These are phyloP conservation scores for Ochetophila trinervis DNA, from an alignment of 306 rosid species.

Conservation along the genomic window DNA sequence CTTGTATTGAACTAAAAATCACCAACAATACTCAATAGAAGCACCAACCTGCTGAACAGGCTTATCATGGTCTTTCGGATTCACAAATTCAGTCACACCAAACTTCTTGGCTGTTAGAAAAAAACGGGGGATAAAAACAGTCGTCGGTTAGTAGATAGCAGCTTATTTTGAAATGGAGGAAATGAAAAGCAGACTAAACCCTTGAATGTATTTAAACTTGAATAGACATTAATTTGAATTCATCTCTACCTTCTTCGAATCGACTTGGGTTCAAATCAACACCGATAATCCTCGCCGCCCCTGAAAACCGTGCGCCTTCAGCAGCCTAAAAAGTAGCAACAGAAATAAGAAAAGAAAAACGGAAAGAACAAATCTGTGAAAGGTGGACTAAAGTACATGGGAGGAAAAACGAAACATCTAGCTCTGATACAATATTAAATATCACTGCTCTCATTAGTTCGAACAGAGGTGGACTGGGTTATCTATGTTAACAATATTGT, in stretches of 20 bases:
- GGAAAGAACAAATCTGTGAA: too few species aligned
- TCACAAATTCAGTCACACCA: slow-evolving; percentile 81
- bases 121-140: neutral
- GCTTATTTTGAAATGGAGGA: neutral
- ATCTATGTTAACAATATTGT: neutral
- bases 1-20: neutral
- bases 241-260: slow-evolving; percentile 60
- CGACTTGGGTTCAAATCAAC: slow-evolving; percentile 68
- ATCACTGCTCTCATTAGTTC: too few species aligned
- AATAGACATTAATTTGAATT: neutral
- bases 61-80: slow-evolving; percentile 80
- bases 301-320: slow-evolving; percentile 84
- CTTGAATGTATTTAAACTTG: neutral
- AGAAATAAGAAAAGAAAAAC: neutral
- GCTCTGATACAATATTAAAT: too few species aligned
- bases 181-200: neutral
- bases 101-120: slow-evolving; percentile 70
- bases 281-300: slow-evolving; percentile 82
- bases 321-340: slow-evolving; percentile 47
- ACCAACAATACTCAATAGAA: neutral
- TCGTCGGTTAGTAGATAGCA: slow-evolving; percentile 1
- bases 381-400: too few species aligned
- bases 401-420: too few species aligned
- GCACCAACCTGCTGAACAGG: slow-evolving; percentile 71
- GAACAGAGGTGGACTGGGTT: too few species aligned